These are phyloP conservation scores for Xylaria sp. DNA, from an alignment of 2,329 filamentous ascomycete species.

Conservation along the genomic window DNA sequence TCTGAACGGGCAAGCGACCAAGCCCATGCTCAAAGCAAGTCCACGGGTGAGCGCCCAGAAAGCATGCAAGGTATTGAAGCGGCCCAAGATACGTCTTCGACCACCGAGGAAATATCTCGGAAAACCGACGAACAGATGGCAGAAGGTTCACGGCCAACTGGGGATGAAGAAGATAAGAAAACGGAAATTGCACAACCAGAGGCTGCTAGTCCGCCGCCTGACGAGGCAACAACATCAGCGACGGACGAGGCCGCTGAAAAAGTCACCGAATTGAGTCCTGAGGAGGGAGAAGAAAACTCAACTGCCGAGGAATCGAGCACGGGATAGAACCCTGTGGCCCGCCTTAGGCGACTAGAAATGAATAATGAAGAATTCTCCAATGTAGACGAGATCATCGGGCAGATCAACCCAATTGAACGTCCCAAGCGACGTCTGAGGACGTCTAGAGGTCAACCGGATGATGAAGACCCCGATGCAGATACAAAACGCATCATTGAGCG, in stretches of 20 bases:
- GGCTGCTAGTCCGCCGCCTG: not conserved
- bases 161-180: conserved; percentile 43
- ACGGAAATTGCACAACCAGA: conserved; percentile 29
- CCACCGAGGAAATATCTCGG: conserved; percentile 42
- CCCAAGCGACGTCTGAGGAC: conserved; percentile 32
- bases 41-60: conserved; percentile 38
- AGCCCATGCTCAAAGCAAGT: conserved; percentile 34
- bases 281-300: conserved; percentile 31
- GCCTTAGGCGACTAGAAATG: conserved; percentile 39
- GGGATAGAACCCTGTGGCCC: conserved; percentile 43
- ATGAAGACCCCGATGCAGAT: conserved; percentile 29
- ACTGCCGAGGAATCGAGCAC: conserved; percentile 34
- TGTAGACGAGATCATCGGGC: conserved; percentile 31
- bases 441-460: conserved; percentile 8
- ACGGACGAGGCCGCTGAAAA: conserved; percentile 27
- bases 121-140: conserved; percentile 42
- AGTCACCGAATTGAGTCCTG: conserved; percentile 17
- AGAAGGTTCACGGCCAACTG: conserved; percentile 42
- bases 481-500: conserved; percentile 33
- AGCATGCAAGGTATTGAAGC: conserved; percentile 37
- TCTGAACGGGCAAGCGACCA: conserved; percentile 34
- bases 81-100: conserved; percentile 38
- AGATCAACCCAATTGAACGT: conserved; percentile 22
- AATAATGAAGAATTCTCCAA: conserved; percentile 26
- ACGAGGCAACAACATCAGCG: conserved; percentile 8